Evolutionary conservation across 106 monocot species (phyloP).

Genomic region (Dendrobium huoshanense): DNA sequence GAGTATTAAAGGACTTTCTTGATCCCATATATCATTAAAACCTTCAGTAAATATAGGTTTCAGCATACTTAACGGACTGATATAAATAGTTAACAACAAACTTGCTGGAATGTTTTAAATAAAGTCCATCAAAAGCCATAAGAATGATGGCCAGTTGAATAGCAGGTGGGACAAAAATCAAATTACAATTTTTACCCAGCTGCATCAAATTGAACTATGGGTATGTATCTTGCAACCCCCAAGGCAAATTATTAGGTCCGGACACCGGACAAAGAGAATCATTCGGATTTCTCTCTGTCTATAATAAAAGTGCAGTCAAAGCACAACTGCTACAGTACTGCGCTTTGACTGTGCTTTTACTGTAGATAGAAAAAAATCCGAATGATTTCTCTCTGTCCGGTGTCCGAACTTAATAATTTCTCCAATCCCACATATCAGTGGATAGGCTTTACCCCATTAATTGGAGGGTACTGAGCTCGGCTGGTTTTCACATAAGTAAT

Average conservation of each 20-base stretch:
- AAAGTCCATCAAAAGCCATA: not conserved
- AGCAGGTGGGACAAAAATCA: slow-evolving; percentile 16
- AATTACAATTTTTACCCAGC: slow-evolving; percentile 26
- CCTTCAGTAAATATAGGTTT: not conserved
- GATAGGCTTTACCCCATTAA: slow-evolving; percentile 37
- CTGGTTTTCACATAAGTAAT: slow-evolving; percentile 50
- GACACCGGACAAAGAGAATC: too few relatives aligned
- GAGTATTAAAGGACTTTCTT: too few relatives aligned
- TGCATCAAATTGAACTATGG: slow-evolving; percentile 14
- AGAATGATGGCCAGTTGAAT: slow-evolving; percentile 33
- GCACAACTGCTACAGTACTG: too few relatives aligned
- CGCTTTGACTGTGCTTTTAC: too few relatives aligned
- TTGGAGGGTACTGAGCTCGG: slow-evolving; percentile 29
- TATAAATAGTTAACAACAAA: not conserved
- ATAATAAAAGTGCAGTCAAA: too few relatives aligned
- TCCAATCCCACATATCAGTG: not conserved
- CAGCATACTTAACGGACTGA: not conserved
- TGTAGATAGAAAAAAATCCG: too few relatives aligned
- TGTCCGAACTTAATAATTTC: too few relatives aligned
- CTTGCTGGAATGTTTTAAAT: not conserved
- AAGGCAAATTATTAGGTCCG: not conserved
- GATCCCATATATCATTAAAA: not conserved
- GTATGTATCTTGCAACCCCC: not conserved
- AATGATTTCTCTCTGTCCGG: too few relatives aligned
- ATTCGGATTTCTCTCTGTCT: too few relatives aligned